Evolutionary conservation across 352 stramenopile species (phyloP).

Genomic region (Globisporangium uncinulatum): DNA sequence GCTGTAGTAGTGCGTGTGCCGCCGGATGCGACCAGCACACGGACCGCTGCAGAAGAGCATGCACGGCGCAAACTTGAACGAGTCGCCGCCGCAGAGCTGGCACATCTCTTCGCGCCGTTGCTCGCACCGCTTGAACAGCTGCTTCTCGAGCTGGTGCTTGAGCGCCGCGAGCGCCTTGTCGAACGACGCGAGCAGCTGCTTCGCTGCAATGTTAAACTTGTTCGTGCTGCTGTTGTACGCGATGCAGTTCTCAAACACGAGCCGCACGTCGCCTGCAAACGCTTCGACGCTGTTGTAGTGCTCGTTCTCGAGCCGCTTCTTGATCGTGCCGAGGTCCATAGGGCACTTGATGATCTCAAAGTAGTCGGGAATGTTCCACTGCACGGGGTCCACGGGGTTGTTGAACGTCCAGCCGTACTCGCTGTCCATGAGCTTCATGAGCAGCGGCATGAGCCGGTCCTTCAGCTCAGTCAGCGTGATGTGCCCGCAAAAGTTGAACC

Average conservation of each 20-base stretch:
- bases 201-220: conserved; percentile 85
- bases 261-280: conserved; percentile 81
- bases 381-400: conserved; percentile 93
- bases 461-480: conserved; percentile 81
- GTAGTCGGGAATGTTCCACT: conserved; percentile 90
- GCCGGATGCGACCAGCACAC: conserved; percentile 74
- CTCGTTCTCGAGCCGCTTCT: conserved; percentile 93
- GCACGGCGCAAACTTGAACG: conserved; percentile 87
- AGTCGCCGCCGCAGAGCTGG: conserved; percentile 83
- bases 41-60: conserved; percentile 88
- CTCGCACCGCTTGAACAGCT: conserved; percentile 82
- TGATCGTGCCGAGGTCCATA: conserved; percentile 99
- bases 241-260: conserved; percentile 89
- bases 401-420: conserved; percentile 92
- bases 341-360: conserved; percentile 94
- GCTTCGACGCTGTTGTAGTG: conserved; percentile 91
- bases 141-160: conserved; percentile 79
- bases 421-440: conserved; percentile 86
- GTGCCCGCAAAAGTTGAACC: conserved; percentile 86
- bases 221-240: conserved; percentile 88
- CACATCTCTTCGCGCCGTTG: conserved; percentile 85
- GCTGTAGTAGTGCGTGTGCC: conserved; percentile 86
- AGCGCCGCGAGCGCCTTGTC: conserved; percentile 57
- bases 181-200: conserved; percentile 73
- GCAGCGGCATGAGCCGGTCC: conserved; percentile 72